phyloP scores from a whole-genome alignment of 306 rosid species.

The Amphicarpaea edgeworthii region DNA sequence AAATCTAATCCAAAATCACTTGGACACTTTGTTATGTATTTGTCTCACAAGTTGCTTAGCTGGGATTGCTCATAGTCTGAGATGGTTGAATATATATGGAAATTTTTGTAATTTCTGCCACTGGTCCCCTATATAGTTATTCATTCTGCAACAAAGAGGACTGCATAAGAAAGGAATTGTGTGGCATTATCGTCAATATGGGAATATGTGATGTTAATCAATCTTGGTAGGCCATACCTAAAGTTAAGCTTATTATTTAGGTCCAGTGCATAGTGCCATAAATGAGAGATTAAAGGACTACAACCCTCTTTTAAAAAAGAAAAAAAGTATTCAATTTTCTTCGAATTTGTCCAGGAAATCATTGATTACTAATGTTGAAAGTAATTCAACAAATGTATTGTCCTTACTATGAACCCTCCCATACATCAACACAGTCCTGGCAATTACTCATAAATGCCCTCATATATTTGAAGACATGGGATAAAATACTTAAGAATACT shows the following conservation, averaged over 20 bases:
- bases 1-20: slow-evolving; percentile 67
- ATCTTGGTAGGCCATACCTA: slow-evolving; percentile 58
- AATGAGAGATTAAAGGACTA: slow-evolving; percentile 43
- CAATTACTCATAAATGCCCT: slow-evolving; percentile 5
- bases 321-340: background rate
- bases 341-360: slow-evolving; percentile 17
- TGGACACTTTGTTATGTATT: slow-evolving; percentile 45
- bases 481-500: background rate
- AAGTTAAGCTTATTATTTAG: slow-evolving; percentile 51
- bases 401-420: slow-evolving; percentile 31
- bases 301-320: background rate
- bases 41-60: slow-evolving; percentile 57
- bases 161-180: slow-evolving; percentile 47
- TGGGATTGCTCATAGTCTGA: slow-evolving; percentile 37
- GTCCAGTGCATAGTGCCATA: slow-evolving; percentile 56
- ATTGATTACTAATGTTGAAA: slow-evolving; percentile 41
- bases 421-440: background rate
- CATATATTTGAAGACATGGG: background rate
- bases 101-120: slow-evolving; percentile 33
- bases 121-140: slow-evolving; percentile 48
- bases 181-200: slow-evolving; percentile 51
- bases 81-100: slow-evolving; percentile 30
- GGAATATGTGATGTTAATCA: slow-evolving; percentile 51
- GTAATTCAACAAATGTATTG: slow-evolving; percentile 34
- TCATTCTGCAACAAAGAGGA: slow-evolving; percentile 40